phyloP scores from a whole-genome alignment of 2,329 filamentous ascomycete genomes.

The Aphanocladium album region DNA sequence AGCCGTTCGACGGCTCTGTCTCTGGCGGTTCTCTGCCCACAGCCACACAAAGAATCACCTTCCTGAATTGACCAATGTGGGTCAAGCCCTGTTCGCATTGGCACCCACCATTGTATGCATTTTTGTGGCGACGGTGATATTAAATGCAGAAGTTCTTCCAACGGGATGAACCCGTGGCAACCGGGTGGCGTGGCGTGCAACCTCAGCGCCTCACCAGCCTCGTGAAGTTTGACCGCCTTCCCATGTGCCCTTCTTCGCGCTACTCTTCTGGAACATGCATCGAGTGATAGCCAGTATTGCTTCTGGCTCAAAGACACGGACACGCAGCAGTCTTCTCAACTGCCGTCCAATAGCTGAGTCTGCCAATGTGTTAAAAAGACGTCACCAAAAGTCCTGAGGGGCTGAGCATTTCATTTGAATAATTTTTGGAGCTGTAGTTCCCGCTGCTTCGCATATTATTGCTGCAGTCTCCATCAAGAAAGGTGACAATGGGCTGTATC shows the following conservation, averaged over 20 bases:
- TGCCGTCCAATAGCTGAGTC: neutral
- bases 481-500: neutral
- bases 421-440: neutral
- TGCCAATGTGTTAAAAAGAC: neutral
- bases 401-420: neutral
- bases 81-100: neutral
- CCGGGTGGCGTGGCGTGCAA: neutral
- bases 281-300: neutral
- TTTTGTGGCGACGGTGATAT: neutral
- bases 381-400: neutral
- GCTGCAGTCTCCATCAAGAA: neutral
- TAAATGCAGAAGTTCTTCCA: neutral
- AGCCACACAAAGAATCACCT: neutral
- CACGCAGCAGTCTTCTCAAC: neutral
- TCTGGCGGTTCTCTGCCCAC: neutral
- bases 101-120: neutral
- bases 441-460: constrained; percentile 7
- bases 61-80: neutral
- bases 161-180: neutral
- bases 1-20: neutral
- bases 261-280: neutral
- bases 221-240: neutral
- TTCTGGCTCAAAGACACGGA: neutral
- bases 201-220: neutral
- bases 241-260: neutral